Evolutionary conservation across 202 grass and related monocot species (phyloP).

Genomic region (Elaeis oleifera): DNA sequence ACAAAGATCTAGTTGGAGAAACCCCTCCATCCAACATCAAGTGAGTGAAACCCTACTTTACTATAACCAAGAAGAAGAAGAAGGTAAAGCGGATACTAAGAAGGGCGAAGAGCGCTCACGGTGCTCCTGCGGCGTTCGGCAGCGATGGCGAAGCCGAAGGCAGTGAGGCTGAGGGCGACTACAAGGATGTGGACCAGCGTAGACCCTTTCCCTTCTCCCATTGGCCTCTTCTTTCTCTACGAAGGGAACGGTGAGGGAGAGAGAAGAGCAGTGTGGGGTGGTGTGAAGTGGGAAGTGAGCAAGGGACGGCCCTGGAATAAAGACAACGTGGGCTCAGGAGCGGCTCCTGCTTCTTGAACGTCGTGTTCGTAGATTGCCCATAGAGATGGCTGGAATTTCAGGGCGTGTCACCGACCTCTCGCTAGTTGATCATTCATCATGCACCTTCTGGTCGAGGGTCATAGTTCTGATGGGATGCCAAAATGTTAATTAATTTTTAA

Average conservation of each 20-base stretch:
- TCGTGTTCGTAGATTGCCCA: background rate
- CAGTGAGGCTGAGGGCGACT: constrained; percentile 65
- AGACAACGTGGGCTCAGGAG: background rate
- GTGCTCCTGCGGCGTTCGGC: constrained; percentile 91
- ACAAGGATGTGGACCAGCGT: constrained; percentile 68
- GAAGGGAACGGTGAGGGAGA: background rate
- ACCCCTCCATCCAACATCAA: no score
- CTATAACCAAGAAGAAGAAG: no score
- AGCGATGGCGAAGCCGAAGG: constrained; percentile 89
- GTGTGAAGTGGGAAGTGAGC: constrained; percentile 14
- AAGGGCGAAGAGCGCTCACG: constrained; percentile 17
- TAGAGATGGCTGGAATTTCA: no score
- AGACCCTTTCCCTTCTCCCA: constrained; percentile 44
- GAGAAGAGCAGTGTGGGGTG: background rate
- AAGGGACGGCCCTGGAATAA: background rate
- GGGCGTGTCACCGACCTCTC: no score
- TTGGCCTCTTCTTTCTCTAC: background rate
- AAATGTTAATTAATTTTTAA: no score
- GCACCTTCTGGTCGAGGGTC: no score
- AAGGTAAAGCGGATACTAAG: background rate
- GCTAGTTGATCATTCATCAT: no score
- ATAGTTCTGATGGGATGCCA: no score
- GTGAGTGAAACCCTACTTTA: no score
- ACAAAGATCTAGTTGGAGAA: no score
- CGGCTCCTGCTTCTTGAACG: background rate